phyloP scores from a whole-genome alignment of 164 flowering plant genomes.

The Stephania japonica region DNA sequence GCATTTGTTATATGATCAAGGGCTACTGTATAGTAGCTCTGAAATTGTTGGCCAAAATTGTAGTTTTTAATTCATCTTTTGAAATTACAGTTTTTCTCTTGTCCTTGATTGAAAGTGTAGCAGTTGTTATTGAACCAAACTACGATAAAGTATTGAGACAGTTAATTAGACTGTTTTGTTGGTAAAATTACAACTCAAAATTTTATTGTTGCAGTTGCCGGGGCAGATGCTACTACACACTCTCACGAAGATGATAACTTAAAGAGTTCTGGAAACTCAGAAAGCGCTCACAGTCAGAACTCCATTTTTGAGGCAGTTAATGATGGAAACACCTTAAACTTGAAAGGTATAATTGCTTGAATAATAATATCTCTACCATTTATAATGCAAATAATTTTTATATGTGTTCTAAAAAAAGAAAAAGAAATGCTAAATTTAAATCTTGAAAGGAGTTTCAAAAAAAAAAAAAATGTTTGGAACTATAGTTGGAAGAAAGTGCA shows the following conservation, averaged over 20 bases:
- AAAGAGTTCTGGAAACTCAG: conserved; percentile 21
- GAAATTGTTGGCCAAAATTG: no score
- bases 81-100: background rate
- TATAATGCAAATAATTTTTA: background rate
- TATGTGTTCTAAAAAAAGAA: background rate
- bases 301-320: conserved; percentile 25
- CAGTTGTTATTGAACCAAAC: background rate
- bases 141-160: background rate
- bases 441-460: no score
- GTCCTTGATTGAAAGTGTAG: background rate
- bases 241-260: conserved; percentile 21
- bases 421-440: background rate
- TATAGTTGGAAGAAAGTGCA: no score
- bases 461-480: no score
- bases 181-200: background rate
- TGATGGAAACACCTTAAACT: conserved; percentile 23
- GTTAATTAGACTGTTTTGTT: background rate
- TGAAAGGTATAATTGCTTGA: conserved; percentile 24
- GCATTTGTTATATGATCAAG: no score
- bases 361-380: background rate
- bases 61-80: background rate
- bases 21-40: no score
- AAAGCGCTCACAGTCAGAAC: conserved; percentile 14
- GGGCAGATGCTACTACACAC: conserved; percentile 23
- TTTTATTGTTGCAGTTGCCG: conserved; percentile 10